phyloP scores from a whole-genome alignment of 2,329 filamentous ascomycete genomes.

The Pseudocercospora fijiensis region DNA sequence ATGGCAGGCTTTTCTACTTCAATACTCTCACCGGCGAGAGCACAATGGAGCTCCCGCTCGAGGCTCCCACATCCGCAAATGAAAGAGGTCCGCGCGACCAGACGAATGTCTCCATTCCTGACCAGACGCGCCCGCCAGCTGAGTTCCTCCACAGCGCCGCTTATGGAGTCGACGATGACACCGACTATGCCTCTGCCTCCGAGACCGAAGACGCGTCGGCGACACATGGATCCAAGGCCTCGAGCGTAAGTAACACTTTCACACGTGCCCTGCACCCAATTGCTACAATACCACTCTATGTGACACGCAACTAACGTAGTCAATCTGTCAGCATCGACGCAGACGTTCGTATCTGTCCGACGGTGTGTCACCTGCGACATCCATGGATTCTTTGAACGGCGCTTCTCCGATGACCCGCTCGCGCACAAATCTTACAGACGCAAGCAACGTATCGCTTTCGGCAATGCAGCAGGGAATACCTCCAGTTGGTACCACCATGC shows the following conservation, averaged over 20 bases:
- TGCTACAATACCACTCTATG: slow-evolving; percentile 25
- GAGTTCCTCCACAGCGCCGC: slow-evolving; percentile 82
- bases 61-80: slow-evolving; percentile 75
- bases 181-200: slow-evolving; percentile 82
- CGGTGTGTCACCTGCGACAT: slow-evolving; percentile 79
- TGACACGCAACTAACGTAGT: slow-evolving; percentile 30
- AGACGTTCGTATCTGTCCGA: slow-evolving; percentile 67
- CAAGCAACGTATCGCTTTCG: slow-evolving; percentile 52
- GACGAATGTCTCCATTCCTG: slow-evolving; percentile 82
- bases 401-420: slow-evolving; percentile 60
- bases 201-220: slow-evolving; percentile 77
- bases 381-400: slow-evolving; percentile 84
- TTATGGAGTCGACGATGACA: slow-evolving; percentile 78
- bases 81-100: slow-evolving; percentile 87
- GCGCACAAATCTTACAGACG: slow-evolving; percentile 53
- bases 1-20: slow-evolving; percentile 94
- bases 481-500: slow-evolving; percentile 53
- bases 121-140: slow-evolving; percentile 82
- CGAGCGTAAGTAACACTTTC: slow-evolving; percentile 56
- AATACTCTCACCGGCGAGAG: slow-evolving; percentile 96
- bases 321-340: slow-evolving; percentile 53
- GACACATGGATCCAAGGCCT: slow-evolving; percentile 67
- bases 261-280: slow-evolving; percentile 25
- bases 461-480: slow-evolving; percentile 46
- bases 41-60: slow-evolving; percentile 89